A percentile compares a stretch with the other conserved stretches of the same genome.
Conservation (phyloP, 768 basidiomycete species). For the Russula emetica region DNA sequence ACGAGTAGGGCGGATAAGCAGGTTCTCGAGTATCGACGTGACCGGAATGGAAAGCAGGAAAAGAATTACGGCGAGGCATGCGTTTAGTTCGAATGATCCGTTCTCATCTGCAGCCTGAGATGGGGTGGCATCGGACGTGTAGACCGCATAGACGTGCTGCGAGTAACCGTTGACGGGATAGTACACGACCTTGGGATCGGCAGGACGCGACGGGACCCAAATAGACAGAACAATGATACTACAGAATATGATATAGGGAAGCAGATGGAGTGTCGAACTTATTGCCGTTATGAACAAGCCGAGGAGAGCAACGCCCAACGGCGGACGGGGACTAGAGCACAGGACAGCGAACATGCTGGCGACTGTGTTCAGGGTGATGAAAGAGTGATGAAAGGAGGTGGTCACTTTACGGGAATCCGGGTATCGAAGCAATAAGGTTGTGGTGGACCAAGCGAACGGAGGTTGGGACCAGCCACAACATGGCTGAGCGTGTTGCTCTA, state of each 20-base stretch:
- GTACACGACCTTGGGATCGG: background rate
- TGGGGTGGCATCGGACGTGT: background rate
- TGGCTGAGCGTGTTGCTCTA: background rate
- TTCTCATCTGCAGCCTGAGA: background rate
- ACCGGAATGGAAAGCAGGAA: conserved; percentile 14
- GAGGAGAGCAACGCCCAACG: conserved; percentile 19
- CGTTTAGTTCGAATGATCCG: background rate
- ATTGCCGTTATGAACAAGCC: conserved; percentile 10
- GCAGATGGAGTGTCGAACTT: conserved; percentile 10
- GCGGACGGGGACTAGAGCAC: conserved; percentile 7
- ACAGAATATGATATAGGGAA: conserved; percentile 14
- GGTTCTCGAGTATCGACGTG: conserved; percentile 9
- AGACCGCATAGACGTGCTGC: background rate
- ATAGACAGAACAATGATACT: conserved; percentile 12
- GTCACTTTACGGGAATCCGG: background rate
- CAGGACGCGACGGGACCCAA: conserved; percentile 6
- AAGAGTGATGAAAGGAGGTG: background rate
- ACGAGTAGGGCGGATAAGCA: conserved; percentile 10
- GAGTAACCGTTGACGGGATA: background rate
- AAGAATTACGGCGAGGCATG: conserved; percentile 5
- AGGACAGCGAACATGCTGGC: conserved; percentile 19
- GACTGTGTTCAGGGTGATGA: background rate
- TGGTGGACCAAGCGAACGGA: conserved; percentile 10
- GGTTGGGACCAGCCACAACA: background rate
- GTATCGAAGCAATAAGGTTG: conserved; percentile 3